phyloP scores from a whole-genome alignment of 1,284 basidiomycete species.

The Malassezia furfur region DNA sequence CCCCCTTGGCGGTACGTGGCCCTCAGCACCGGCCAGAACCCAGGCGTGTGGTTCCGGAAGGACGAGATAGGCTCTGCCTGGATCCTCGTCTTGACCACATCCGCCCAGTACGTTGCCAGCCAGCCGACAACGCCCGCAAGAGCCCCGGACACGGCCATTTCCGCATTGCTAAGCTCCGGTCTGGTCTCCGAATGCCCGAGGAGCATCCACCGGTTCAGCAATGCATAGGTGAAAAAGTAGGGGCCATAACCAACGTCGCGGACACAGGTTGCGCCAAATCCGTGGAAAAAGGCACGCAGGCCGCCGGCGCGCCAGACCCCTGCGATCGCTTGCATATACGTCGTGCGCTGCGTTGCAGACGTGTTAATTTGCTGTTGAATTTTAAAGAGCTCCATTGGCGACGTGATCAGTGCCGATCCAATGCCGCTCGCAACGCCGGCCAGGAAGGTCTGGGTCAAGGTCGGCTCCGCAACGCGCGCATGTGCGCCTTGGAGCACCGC shows the following conservation, averaged over 20 bases:
- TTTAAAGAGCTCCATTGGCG: conserved; percentile 40
- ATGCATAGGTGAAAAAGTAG: conserved; percentile 37
- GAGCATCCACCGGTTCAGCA: conserved; percentile 23
- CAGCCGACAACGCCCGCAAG: conserved; percentile 36
- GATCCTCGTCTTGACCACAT: conserved; percentile 40
- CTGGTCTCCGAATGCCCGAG: neutral
- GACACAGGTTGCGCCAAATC: conserved; percentile 18
- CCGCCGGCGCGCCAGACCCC: conserved; percentile 19
- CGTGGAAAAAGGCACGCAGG: conserved; percentile 18
- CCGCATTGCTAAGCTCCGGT: conserved; percentile 17
- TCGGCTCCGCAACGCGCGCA: neutral
- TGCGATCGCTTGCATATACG: neutral
- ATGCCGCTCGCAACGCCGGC: conserved; percentile 33
- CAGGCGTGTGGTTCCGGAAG: neutral
- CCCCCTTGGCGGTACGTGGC: conserved; percentile 26
- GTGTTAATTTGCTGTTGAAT: conserved; percentile 36
- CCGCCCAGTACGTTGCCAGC: conserved; percentile 38
- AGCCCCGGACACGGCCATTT: conserved; percentile 33
- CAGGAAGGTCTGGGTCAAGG: conserved; percentile 23
- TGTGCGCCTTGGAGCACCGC: conserved; percentile 16
- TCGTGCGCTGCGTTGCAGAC: neutral
- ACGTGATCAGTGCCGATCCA: conserved; percentile 30
- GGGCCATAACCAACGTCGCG: conserved; percentile 32
- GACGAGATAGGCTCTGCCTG: conserved; percentile 20
- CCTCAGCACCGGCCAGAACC: conserved; percentile 16